Conservation (phyloP, 768 basidiomycete species). For the Xanthoconium purpureum region DNA sequence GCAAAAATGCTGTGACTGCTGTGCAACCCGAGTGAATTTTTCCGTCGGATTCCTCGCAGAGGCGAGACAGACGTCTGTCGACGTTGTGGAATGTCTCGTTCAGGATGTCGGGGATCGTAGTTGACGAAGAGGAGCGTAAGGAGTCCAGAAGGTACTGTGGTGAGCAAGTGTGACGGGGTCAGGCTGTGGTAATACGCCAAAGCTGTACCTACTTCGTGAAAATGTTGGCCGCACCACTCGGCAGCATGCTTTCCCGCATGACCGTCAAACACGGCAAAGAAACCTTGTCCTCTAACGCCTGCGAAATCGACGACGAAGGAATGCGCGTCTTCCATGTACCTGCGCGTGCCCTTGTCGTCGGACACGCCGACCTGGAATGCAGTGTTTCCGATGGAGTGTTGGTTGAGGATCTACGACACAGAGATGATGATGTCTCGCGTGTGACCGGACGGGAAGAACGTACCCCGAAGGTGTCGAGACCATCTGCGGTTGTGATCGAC, state of each 20-base stretch:
- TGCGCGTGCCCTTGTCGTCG: conserved; percentile 85
- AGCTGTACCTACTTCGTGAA: conserved; percentile 68
- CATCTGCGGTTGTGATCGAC: conserved; percentile 74
- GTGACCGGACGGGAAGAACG: conserved; percentile 17
- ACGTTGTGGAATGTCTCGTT: conserved; percentile 95
- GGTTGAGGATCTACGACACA: conserved; percentile 36
- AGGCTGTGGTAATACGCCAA: not conserved
- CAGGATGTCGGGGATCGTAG: conserved; percentile 79
- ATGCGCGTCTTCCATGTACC: conserved; percentile 97
- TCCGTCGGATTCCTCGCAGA: conserved; percentile 84
- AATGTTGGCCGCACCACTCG: conserved; percentile 97
- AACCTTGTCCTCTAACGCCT: conserved; percentile 88
- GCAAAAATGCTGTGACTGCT: conserved; percentile 92
- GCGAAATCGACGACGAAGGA: conserved; percentile 95
- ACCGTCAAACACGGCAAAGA: conserved; percentile 97
- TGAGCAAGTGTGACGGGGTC: conserved; percentile 7
- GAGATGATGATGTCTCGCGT: not conserved
- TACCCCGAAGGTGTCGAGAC: conserved; percentile 75
- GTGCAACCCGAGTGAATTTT: conserved; percentile 97
- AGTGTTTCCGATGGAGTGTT: conserved; percentile 65
- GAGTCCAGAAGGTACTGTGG: conserved; percentile 61
- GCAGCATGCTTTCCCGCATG: conserved; percentile 99
- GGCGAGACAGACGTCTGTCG: conserved; percentile 74
- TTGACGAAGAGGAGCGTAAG: conserved; percentile 55
- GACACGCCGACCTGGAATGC: conserved; percentile 63